Evolutionary conservation across 257 asterid species (phyloP).

Genomic region (Ilex aquifolium): DNA sequence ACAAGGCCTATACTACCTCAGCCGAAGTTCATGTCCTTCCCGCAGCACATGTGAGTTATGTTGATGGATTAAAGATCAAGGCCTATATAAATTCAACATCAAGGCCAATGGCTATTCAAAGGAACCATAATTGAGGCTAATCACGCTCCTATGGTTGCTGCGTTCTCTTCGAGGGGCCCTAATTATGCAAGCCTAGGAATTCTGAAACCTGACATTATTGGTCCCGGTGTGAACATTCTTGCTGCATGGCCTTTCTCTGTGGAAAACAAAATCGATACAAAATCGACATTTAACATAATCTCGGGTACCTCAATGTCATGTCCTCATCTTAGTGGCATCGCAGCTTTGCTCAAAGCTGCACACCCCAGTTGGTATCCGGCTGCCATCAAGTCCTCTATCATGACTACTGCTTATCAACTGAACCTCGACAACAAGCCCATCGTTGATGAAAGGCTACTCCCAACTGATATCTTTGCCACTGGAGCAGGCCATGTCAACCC

Average conservation of each 20-base stretch:
- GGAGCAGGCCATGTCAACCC: slow-evolving; percentile 56
- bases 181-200: slow-evolving; percentile 28
- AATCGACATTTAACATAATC: slow-evolving; percentile 19
- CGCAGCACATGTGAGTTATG: slow-evolving; percentile 20
- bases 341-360: slow-evolving; percentile 26
- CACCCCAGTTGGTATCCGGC: slow-evolving; percentile 48
- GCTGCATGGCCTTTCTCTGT: slow-evolving; percentile 39
- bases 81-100: slow-evolving; percentile 23
- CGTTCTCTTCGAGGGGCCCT: slow-evolving; percentile 52
- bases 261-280: slow-evolving; percentile 17
- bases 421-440: slow-evolving; percentile 23
- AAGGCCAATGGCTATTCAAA: slow-evolving; percentile 26
- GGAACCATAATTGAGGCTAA: slow-evolving; percentile 41
- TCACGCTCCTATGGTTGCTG: slow-evolving; percentile 35
- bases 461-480: slow-evolving; percentile 27
- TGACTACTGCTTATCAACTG: slow-evolving; percentile 38
- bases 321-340: slow-evolving; percentile 33
- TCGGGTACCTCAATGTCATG: slow-evolving; percentile 35
- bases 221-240: slow-evolving; percentile 52
- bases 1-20: background rate
- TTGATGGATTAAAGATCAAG: slow-evolving; percentile 19
- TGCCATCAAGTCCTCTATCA: slow-evolving; percentile 46
- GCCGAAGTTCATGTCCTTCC: slow-evolving; percentile 23
- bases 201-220: slow-evolving; percentile 56
- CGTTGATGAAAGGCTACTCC: slow-evolving; percentile 23